Evolutionary conservation across 1,139 yeast genomes (phyloP), one percentile per base, ranked within the genome.

Genomic region (Kazachstania sp.): DNA sequence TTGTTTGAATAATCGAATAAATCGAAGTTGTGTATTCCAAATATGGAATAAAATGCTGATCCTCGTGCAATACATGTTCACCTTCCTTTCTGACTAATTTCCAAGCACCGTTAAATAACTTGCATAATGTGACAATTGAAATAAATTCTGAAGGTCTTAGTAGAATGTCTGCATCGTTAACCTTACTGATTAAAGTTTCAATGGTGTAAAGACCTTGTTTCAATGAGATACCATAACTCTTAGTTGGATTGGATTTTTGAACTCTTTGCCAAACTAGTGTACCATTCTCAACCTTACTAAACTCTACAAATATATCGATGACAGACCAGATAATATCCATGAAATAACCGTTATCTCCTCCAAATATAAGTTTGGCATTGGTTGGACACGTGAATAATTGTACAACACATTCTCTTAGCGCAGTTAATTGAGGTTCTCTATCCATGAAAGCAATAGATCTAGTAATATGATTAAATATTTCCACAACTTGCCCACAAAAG

Each of bases 301-400:
- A 65, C 28, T 71, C 70, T 48, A 73, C 74, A 44, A 79, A 72
- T 7, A 78, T 53, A n/a, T 67, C 67, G 5, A 72, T 64, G 4
- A 77, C 63, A 1, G 84, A 77, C 47, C 74, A 73, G 19, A 82
- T 53, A 1, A 80, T 64, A 45, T 70, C 68, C 2, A 71, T 65
- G 12, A 77, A 51, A 31, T 51, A 62, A 1, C 39, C 45, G 12
- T 66, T 58, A 0, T 70, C 69, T 1, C 66, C 53, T 3, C 68
- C 59, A 37, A 79, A 64, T 9, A 78, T 66, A 38, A 58, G 61
- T 44, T 69, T 64, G 1, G 79, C 74, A 34, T 79, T 76, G 9
- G 75, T 73, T 1, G 86, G 86, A 54, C 86, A 79, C 0, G 85
- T 79, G 60, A 80, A 79, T 16, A 83, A 65, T 56, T 84, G 94